Evolutionary conservation across 2,329 filamentous ascomycete genomes (phyloP).

Genomic region (Botrytis sinoallii): DNA sequence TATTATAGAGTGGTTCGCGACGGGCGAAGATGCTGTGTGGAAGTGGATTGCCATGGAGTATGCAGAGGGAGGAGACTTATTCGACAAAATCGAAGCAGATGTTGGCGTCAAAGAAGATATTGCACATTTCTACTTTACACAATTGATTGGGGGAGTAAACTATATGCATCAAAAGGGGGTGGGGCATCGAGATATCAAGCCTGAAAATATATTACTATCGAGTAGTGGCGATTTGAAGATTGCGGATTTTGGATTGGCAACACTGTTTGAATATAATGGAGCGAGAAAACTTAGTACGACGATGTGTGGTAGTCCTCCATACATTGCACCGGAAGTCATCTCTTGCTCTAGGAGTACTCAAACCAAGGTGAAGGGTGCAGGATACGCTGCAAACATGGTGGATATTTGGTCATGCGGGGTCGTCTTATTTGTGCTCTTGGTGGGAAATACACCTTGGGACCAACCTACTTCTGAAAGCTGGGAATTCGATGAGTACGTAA

Average conservation of each 20-base stretch:
- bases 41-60: slow-evolving; percentile 98
- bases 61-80: slow-evolving; percentile 91
- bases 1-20: slow-evolving; percentile 88
- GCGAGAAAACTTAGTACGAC: slow-evolving; percentile 78
- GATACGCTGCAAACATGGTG: slow-evolving; percentile 73
- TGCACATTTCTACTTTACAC: slow-evolving; percentile 92
- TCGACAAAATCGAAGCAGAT: slow-evolving; percentile 99
- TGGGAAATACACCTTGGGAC: slow-evolving; percentile 98
- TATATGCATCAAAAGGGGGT: slow-evolving; percentile 97
- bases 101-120: slow-evolving; percentile 92
- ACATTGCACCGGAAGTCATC: slow-evolving; percentile 92
- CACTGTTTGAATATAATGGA: slow-evolving; percentile 87
- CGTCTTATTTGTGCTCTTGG: slow-evolving; percentile 91
- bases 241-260: slow-evolving; percentile 94
- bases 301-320: slow-evolving; percentile 92
- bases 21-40: slow-evolving; percentile 82
- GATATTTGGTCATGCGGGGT: slow-evolving; percentile 98
- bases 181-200: slow-evolving; percentile 87
- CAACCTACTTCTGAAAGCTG: slow-evolving; percentile 82
- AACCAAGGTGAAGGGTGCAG: slow-evolving; percentile 53
- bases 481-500: slow-evolving; percentile 86
- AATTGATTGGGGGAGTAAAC: slow-evolving; percentile 83
- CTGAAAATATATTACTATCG: slow-evolving; percentile 91
- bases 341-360: slow-evolving; percentile 45
- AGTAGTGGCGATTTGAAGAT: slow-evolving; percentile 85